phyloP scores from a whole-genome alignment of 208 protist genomes.

The Leishmania tropica region DNA sequence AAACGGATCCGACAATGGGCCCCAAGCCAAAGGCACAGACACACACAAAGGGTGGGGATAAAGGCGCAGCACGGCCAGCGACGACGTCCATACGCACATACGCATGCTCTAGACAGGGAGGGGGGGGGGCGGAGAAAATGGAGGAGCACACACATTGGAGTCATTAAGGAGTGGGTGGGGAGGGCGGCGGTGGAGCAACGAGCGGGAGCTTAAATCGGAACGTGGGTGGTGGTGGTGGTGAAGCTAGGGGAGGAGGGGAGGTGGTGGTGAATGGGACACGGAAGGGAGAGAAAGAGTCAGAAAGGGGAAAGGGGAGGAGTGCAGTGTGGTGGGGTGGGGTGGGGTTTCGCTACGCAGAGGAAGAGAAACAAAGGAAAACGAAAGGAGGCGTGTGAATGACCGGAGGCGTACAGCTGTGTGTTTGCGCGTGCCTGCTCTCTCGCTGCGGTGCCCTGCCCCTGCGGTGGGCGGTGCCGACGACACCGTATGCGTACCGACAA shows the following conservation, averaged over 20 bases:
- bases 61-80: neutral
- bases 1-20: too few species aligned
- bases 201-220: neutral
- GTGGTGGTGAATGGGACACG: neutral
- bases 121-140: neutral
- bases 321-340: neutral
- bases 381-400: neutral
- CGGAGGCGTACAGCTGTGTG: neutral
- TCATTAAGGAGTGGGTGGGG: neutral
- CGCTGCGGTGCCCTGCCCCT: neutral
- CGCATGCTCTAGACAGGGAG: neutral
- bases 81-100: constrained; percentile 3
- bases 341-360: neutral
- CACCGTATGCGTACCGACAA: neutral
- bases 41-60: neutral
- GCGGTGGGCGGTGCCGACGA: neutral
- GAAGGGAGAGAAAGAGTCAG: neutral
- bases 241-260: neutral
- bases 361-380: neutral
- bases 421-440: neutral
- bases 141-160: neutral
- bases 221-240: neutral
- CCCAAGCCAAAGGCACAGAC: too few species aligned
- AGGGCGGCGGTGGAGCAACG: neutral
- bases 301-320: neutral